These are phyloP conservation scores for Hansenula lynferdii DNA, from an alignment of 1,139 yeast species.

Conservation along the genomic window DNA sequence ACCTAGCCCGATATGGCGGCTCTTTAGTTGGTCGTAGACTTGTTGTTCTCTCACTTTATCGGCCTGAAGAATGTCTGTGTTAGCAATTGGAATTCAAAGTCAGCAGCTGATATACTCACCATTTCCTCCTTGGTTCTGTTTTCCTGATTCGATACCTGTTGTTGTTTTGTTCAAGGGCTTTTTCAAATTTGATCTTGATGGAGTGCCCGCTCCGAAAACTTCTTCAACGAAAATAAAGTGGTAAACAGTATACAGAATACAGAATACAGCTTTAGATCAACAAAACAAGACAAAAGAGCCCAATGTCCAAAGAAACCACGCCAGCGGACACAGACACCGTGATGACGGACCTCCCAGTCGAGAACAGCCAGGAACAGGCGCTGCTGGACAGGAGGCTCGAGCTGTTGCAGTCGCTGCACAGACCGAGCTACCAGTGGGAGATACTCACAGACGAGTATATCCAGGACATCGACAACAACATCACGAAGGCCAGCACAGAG, in stretches of 20 bases:
- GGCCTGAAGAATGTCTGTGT: conserved; percentile 41
- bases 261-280: too few species aligned
- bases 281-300: too few species aligned
- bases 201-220: background rate
- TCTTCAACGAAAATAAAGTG: background rate
- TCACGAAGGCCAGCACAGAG: background rate
- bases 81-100: too few species aligned
- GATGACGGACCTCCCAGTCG: conserved; percentile 7
- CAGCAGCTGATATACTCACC: background rate
- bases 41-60: conserved; percentile 67
- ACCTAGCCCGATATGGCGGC: conserved; percentile 69
- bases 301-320: background rate
- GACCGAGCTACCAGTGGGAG: conserved; percentile 9
- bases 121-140: background rate
- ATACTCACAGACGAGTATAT: conserved; percentile 6
- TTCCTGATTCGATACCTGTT: too few species aligned
- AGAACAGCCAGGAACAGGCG: background rate
- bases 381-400: background rate
- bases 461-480: conserved; percentile 4
- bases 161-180: too few species aligned
- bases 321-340: conserved; percentile 5
- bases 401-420: conserved; percentile 5
- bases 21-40: conserved; percentile 54
- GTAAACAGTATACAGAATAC: too few species aligned
- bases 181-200: too few species aligned